Evolutionary conservation across 2,329 filamentous ascomycete genomes (phyloP), one percentile per base, ranked within the genome.

Genomic region (Fusarium tricinctum): DNA sequence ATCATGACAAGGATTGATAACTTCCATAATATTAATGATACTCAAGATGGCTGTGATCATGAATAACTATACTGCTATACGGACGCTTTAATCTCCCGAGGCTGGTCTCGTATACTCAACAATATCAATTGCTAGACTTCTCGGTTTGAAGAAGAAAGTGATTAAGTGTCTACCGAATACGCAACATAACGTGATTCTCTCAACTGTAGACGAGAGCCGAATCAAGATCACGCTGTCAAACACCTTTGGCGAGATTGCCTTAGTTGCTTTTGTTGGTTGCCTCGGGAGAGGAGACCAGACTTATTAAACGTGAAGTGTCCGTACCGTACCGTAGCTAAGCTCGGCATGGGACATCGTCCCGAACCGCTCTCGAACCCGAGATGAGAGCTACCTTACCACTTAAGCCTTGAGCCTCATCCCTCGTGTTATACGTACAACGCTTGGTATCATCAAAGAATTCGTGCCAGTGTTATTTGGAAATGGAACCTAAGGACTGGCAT

Each of bases 301-400:
- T 15, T 8, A 35, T 15, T 15, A 35, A 17, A 17, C 14, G 33
- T 13, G 17, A 35, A 35, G 33, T 23, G 23, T 23, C 23, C 23
- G 23, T 15, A 20, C 33, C 22, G 38, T 54, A 45, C 26, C 46
- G 26, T 26, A 26, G 26, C 10, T 65, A 33, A 38, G 56, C 66
- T 66, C 69, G 66, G 68, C 53, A 51, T 69, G 30, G 23, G 61
- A 33, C 56, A 73, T 70, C 61, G 58, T 61, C 56, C 71, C 61
- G 67, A 69, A 49, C 43, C 52, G 60, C 55, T n/a, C 65, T 55
- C 47, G 49, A 38, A 58, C 42, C 56, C 57, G 47, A 55, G 20
- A 58, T 50, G 53, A 51, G 43, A 54, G 23, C 15, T 17, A 35
- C 15, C 33, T n/a, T 35, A 52, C 42, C 10, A 28, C 40, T 35